Percentiles rank a stretch among this genome's conserved stretches.
phyloP scores from a whole-genome alignment of 2,329 filamentous ascomycete genomes.

The Colletotrichum liaoningense region DNA sequence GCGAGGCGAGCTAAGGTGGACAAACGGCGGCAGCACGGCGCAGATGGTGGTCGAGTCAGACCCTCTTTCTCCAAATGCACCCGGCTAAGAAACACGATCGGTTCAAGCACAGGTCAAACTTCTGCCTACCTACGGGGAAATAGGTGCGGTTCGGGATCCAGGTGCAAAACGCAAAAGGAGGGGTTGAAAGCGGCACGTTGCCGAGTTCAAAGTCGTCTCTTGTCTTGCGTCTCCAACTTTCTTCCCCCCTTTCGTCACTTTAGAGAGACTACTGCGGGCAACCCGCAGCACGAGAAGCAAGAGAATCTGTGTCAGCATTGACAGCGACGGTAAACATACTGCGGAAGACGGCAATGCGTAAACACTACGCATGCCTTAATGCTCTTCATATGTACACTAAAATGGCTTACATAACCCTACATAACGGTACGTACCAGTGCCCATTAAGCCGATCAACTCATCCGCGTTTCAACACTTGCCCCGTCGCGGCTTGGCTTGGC shows the following conservation, averaged over 20 bases:
- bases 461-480: constrained; percentile 22
- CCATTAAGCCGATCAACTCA: not conserved
- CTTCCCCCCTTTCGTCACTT: not conserved
- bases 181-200: constrained; percentile 20
- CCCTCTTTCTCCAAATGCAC: not conserved
- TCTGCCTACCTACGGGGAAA: not conserved
- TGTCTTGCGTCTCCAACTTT: constrained; percentile 17
- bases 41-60: constrained; percentile 22
- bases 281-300: constrained; percentile 6
- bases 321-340: not conserved
- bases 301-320: constrained; percentile 11
- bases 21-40: constrained; percentile 3
- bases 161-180: not conserved
- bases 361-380: too few relatives aligned
- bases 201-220: constrained; percentile 8
- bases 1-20: not conserved
- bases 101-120: not conserved
- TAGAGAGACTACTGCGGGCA: not conserved
- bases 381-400: not conserved
- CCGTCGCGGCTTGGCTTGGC: constrained; percentile 15
- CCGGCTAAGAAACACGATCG: not conserved
- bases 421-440: not conserved
- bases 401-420: not conserved
- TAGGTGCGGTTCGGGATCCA: not conserved
- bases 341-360: too few relatives aligned